Evolutionary conservation across 345 rosid species (phyloP), one percentile per base, ranked within the genome.

Genomic region (Arabis hirsuta): DNA sequence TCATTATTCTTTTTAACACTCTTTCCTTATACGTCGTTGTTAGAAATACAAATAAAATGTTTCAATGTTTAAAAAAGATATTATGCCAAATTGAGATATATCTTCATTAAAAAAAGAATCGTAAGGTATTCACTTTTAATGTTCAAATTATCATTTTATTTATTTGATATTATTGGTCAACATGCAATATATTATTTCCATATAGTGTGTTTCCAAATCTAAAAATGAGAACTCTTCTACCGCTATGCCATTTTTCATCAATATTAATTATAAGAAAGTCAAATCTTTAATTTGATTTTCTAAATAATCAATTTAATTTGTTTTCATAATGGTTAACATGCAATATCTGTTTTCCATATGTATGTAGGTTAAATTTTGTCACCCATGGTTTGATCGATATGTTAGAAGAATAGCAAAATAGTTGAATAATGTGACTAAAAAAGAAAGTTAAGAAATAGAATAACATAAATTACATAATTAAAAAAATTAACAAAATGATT

Each of bases 121-220:
- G 6, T 6, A 6, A 34, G 9, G 38, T 34, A 34, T 29, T 5
- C 5, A 5, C 0, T 3, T 39, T 24, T 20, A 12, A 58, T 19
- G 7, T 4, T 42, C 24, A 3, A 12, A 22, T 22, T 59, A 6
- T 27, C 13, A 27, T 11, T 44, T 26, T 39, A 61, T 43, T 42
- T 60, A 29, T 42, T 13, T 42, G 51, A 42, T 12, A 7, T 60
- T 7, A 4, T 60, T 61, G 36, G 51, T 32, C 44, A 82, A 55
- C 84, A 42, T 42, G 20, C 20, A 13, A 77, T 75, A 29, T 19
- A 55, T 44, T 5, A 3, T 38, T 57, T 57, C 50, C 50, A 59
- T 41, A 59, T 14, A 55, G 16, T 5, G 27, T 36, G 26, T 57
- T 57, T 38, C 46, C 14, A 56, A 3, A 34, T 16, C 6, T 5